Base-by-base conservation (phyloP, 495 filamentous ascomycete genomes). In the Wilcoxina mikolae region DNA sequence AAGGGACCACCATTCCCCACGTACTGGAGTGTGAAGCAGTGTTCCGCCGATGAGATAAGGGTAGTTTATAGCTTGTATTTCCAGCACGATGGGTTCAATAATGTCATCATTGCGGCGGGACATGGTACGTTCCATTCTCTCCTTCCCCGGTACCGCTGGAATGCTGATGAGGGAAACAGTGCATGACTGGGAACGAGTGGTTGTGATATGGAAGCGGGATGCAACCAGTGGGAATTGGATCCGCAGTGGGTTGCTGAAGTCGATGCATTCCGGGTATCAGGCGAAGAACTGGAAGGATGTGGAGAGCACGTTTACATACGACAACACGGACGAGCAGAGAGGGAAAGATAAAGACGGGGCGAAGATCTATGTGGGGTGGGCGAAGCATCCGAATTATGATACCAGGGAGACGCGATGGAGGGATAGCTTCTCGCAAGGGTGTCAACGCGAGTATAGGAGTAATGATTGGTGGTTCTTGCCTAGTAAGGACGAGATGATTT, bases 311-410 rank as follows among this genome's bases (percentile, higher is more conserved):
- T 33, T 65, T 25, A 42, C 60, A 35, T 51, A 56, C 35, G 31
- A 48, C 20, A 65, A 65, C 18, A 25, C 31, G 3, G 18, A 39
- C 0, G 61, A 65, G 44, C 43, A 58, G 38, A 12, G 28, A 0
- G 61, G 57, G 7, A 56, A 53, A 18, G 10, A 58, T 24, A 64
- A 60, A 20, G 62, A 64, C 9, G 57, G 55, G 0, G 51, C 61
- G 3, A 65, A 61, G 51, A 65, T 65, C 43, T 65, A 64, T 49
- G 51, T 56, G 22, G 62, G 62, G 12, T 65, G 62, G 61, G 62
- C 43, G 1, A 65, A 65, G 22, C 61, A 65, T 39, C 61, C 62
- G 5, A 64, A 60, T 60, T 65, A 60, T 33, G 12, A 59, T 3
- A 29, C 60, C 0, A 44, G 53, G 7, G 62, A 65, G n/a, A 64